These are phyloP conservation scores for Diutina pseudorugosa DNA, from an alignment of 1,139 yeast genomes.

Conservation along the genomic window DNA sequence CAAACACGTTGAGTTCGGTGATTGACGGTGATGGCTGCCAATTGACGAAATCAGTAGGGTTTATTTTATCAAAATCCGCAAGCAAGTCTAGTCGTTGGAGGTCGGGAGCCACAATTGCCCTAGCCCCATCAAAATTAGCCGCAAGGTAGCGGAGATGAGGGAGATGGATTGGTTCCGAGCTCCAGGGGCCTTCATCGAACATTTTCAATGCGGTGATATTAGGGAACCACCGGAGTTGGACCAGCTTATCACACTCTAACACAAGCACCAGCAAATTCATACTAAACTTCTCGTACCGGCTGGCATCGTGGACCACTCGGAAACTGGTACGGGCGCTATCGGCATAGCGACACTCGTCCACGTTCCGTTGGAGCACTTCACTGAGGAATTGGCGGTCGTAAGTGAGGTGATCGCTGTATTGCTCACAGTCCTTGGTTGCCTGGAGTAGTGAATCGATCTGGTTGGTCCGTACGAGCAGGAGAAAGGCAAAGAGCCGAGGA, in stretches of 20 bases:
- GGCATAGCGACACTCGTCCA: not conserved
- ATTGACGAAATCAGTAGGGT: not conserved
- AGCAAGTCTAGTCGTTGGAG: not conserved
- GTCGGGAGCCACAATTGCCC: not conserved
- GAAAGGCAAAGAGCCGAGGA: not conserved
- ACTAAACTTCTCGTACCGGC: not conserved
- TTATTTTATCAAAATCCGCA: not conserved
- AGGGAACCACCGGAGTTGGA: not conserved
- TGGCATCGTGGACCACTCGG: not conserved
- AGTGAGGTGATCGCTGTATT: not conserved
- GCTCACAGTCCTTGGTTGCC: not conserved
- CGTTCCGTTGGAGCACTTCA: constrained; percentile 1
- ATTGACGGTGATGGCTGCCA: not conserved
- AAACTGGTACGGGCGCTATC: not conserved
- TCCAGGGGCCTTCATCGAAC: not conserved
- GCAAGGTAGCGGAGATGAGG: not conserved
- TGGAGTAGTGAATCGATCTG: not conserved
- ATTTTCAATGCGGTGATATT: not conserved
- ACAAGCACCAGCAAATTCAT: not conserved
- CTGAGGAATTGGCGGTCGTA: not conserved
- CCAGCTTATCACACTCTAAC: constrained; percentile 1
- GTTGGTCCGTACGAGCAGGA: not conserved
- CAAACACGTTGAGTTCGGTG: not conserved
- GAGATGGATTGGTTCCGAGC: not conserved
- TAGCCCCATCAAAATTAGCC: not conserved